Evolutionary conservation across 2,329 filamentous ascomycete species (phyloP), one percentile per base, ranked within the genome.

Genomic region (Bipolaris oryzae): DNA sequence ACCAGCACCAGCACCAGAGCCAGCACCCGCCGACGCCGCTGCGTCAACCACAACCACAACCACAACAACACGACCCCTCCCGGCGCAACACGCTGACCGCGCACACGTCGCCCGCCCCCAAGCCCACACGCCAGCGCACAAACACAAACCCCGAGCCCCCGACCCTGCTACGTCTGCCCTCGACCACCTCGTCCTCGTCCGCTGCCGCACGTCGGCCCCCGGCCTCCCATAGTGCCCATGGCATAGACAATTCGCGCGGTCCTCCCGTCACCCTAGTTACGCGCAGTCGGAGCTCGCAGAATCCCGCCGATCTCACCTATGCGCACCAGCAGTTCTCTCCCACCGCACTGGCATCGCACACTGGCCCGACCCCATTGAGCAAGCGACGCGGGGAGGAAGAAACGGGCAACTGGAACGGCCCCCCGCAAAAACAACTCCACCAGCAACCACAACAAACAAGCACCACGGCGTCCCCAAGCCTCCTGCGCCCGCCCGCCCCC

Each of bases 221-320:
- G 38, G 79, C 80, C 21, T 82, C 80, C 46, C 77, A 77, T 60
- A 80, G 78, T 62, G 79, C 77, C 50, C 75, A 80, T 76, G 80
- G 80, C 64, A 80, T 83, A 75, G 79, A 80, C 68, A 81, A 78
- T 28, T 78, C 75, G 54, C 73, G 77, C 66, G 82, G 81, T 57
- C 81, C 82, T 43, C 81, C 81, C 49, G 78, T 82, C 55, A 78
- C 80, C n/a, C 76, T 82, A 56, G 79, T 80, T 57, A 82, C 69
- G 58, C 72, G 74, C 63, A 60, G 68, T 33, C 39, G 55, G 9
- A 48, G 31, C 50, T 57, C 68, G 39, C 72, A 70, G 53, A 67
- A 64, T 58, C 62, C 71, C 31, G 45, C 65, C 55, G 69, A 73
- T 60, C 67, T 63, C 57, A 60, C 64, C 41, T 69, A 62, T 57